phyloP scores from a whole-genome alignment of 2,329 filamentous ascomycete species.

The Zasmidium cellare region DNA sequence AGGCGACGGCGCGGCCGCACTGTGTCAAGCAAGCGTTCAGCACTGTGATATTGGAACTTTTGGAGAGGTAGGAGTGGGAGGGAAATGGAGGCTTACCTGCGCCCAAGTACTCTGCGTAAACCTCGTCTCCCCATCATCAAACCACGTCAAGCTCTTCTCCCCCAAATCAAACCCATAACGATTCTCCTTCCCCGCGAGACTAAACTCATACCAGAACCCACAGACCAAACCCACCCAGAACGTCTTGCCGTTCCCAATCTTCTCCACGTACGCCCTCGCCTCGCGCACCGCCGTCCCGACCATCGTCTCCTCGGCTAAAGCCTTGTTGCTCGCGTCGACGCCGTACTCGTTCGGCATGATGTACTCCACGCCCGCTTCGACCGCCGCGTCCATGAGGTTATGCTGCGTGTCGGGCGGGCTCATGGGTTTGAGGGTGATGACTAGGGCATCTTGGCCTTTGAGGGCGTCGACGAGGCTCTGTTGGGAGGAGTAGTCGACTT shows the following conservation, averaged over 20 bases:
- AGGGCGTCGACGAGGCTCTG: conserved; percentile 27
- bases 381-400: conserved; percentile 33
- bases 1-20: conserved; percentile 51
- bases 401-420: conserved; percentile 24
- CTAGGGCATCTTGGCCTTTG: conserved; percentile 33
- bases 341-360: conserved; percentile 25
- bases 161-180: conserved; percentile 34
- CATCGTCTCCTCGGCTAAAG: conserved; percentile 15
- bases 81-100: conserved; percentile 42
- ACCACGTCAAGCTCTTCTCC: conserved; percentile 33
- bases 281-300: conserved; percentile 8
- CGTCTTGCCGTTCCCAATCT: conserved; percentile 11
- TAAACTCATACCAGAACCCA: conserved; percentile 37
- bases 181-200: conserved; percentile 18
- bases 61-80: neutral
- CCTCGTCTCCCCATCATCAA: conserved; percentile 56
- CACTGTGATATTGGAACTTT: no score
- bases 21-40: no score
- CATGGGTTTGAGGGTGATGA: conserved; percentile 35
- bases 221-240: conserved; percentile 28
- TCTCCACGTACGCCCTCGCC: conserved; percentile 20
- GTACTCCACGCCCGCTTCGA: conserved; percentile 32
- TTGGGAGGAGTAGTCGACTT: conserved; percentile 30
- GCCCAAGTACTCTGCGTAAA: conserved; percentile 61
- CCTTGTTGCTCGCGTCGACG: conserved; percentile 10